These are phyloP conservation scores for Geranium brycei DNA, from an alignment of 345 rosid species.

Conservation along the genomic window DNA sequence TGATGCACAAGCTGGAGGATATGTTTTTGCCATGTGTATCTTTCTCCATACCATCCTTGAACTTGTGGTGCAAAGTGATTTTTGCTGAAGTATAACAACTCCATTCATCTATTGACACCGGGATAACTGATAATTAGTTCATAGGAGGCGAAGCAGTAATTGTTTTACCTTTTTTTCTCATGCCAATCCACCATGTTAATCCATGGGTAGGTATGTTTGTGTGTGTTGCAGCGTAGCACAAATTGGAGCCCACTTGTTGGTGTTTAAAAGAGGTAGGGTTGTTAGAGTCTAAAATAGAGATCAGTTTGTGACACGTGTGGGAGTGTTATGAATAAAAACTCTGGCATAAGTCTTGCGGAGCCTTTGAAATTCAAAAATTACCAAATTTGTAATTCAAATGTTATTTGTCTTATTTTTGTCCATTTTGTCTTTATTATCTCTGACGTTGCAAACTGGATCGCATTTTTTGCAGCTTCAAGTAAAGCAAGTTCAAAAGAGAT, in stretches of 20 bases:
- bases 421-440: not conserved
- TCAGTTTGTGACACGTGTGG: not conserved
- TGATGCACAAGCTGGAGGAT: too few relatives aligned
- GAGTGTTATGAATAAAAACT: not conserved
- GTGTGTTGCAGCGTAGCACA: not conserved
- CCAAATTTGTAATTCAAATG: not conserved
- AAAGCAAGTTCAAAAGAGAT: constrained; percentile 84
- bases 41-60: too few relatives aligned
- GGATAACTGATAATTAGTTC: too few relatives aligned
- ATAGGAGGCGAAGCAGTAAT: too few relatives aligned
- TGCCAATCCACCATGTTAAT: too few relatives aligned
- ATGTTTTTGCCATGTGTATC: too few relatives aligned
- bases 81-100: too few relatives aligned
- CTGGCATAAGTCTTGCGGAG: too few relatives aligned
- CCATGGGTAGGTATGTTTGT: too few relatives aligned
- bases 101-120: too few relatives aligned
- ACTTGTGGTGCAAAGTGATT: too few relatives aligned
- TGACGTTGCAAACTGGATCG: constrained; percentile 1
- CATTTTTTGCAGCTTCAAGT: constrained; percentile 47
- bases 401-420: not conserved
- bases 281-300: not conserved
- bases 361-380: not conserved
- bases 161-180: too few relatives aligned
- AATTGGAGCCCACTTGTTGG: not conserved
- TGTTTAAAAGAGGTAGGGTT: not conserved